A percentile compares a stretch with the other conserved stretches of the same genome.
Evolutionary conservation across 192 early-diverging fungal species (phyloP).

Genomic region (Backusella mclennaniae): DNA sequence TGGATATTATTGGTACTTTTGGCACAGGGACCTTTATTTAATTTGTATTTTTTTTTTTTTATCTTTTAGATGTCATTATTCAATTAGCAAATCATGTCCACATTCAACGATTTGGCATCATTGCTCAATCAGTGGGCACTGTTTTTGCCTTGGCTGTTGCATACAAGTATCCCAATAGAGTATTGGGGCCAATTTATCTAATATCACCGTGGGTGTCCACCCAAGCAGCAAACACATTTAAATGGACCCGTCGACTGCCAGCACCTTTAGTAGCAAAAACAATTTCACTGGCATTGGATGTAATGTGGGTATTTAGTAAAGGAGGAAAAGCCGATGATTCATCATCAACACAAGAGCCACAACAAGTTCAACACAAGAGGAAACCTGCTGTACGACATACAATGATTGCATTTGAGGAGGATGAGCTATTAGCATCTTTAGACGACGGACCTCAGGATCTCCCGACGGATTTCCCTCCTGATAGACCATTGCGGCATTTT

Average conservation of each 20-base stretch:
- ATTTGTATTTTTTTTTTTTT: not conserved
- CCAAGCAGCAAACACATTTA: constrained; percentile 36
- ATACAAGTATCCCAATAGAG: constrained; percentile 18
- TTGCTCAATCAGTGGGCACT: constrained; percentile 41
- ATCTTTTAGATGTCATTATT: constrained; percentile 28
- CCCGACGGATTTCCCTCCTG: constrained; percentile 38
- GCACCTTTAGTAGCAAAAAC: constrained; percentile 27
- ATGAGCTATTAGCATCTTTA: constrained; percentile 27
- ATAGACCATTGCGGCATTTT: constrained; percentile 39
- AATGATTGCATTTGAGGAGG: constrained; percentile 30
- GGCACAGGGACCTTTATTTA: not conserved
- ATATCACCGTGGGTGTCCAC: constrained; percentile 43
- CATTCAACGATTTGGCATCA: constrained; percentile 23
- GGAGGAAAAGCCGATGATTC: not conserved
- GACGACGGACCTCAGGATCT: constrained; percentile 26
- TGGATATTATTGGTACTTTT: not conserved
- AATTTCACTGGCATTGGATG: constrained; percentile 34
- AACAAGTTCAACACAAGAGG: not conserved
- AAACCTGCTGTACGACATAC: not conserved
- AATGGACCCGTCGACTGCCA: constrained; percentile 37
- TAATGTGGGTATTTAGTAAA: constrained; percentile 36
- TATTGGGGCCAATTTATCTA: constrained; percentile 31
- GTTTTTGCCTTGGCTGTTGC: constrained; percentile 41
- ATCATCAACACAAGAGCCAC: not conserved
- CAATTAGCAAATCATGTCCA: constrained; percentile 34